Conservation (phyloP, 2,329 filamentous ascomycete genomes). For the Aureobasidium sp. region DNA sequence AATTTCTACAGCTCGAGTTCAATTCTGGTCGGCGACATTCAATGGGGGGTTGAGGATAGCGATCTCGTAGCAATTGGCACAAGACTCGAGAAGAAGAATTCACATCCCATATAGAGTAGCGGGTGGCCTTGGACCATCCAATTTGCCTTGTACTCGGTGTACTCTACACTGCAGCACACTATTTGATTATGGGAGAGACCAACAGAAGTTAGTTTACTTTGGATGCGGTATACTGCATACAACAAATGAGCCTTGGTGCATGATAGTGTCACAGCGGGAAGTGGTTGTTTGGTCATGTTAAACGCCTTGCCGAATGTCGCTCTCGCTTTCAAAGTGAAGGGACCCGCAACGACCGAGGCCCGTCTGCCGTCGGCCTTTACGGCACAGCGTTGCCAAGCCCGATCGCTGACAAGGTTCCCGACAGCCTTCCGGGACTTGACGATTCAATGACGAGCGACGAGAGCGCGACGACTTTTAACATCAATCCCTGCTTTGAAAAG, state of each 20-base stretch:
- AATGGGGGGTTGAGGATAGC: not conserved
- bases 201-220: not conserved
- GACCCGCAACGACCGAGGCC: not conserved
- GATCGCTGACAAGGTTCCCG: not conserved
- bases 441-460: not conserved
- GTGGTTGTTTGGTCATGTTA: constrained; percentile 7
- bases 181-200: not conserved
- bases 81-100: not conserved
- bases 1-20: not conserved
- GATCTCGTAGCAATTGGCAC: not conserved
- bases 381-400: not conserved
- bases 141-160: constrained; percentile 2
- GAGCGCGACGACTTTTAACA: not conserved
- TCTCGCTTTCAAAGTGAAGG: not conserved
- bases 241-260: not conserved
- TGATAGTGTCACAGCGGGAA: not conserved
- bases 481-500: not conserved
- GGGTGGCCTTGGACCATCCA: not conserved
- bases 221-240: not conserved
- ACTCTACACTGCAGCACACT: not conserved
- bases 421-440: not conserved
- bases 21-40: not conserved
- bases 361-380: not conserved
- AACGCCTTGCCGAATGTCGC: not conserved
- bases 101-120: not conserved